Percentiles rank a stretch among this genome's conserved stretches.
Evolutionary conservation across 1,139 yeast species (phyloP).

Genomic region (Candida frijolesensis): DNA sequence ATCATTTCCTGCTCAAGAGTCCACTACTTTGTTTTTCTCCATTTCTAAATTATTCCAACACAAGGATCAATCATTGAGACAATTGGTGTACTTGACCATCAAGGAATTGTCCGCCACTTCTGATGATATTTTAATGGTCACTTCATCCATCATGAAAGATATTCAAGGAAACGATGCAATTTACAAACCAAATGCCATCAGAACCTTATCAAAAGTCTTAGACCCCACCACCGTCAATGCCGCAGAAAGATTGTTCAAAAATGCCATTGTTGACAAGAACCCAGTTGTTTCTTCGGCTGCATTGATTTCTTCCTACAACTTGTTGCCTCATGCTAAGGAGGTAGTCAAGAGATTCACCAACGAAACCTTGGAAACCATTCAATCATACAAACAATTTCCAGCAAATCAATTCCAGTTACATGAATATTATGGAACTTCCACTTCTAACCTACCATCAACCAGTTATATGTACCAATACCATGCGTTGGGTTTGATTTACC

Average conservation of each 20-base stretch:
- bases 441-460: constrained; percentile 59
- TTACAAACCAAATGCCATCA: constrained; percentile 92
- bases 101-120: constrained; percentile 85
- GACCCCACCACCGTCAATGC: constrained; percentile 93
- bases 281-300: constrained; percentile 93
- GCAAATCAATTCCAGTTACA: constrained; percentile 54
- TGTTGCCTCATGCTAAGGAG: constrained; percentile 86
- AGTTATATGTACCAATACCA: constrained; percentile 92
- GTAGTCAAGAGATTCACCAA: constrained; percentile 92
- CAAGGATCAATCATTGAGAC: constrained; percentile 87
- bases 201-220: constrained; percentile 86
- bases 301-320: constrained; percentile 83
- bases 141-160: constrained; percentile 97
- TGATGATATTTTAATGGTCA: constrained; percentile 94
- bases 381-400: constrained; percentile 70
- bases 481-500: constrained; percentile 88
- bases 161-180: constrained; percentile 85
- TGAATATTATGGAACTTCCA: constrained; percentile 54
- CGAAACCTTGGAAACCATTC: constrained; percentile 88
- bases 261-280: constrained; percentile 88
- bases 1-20: constrained; percentile 82
- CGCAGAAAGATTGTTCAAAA: constrained; percentile 89
- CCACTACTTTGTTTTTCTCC: constrained; percentile 90
- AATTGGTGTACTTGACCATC: constrained; percentile 89
- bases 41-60: constrained; percentile 94